Conservation (phyloP, 2,329 filamentous ascomycete genomes). For the Pleurostoma richardsiae region DNA sequence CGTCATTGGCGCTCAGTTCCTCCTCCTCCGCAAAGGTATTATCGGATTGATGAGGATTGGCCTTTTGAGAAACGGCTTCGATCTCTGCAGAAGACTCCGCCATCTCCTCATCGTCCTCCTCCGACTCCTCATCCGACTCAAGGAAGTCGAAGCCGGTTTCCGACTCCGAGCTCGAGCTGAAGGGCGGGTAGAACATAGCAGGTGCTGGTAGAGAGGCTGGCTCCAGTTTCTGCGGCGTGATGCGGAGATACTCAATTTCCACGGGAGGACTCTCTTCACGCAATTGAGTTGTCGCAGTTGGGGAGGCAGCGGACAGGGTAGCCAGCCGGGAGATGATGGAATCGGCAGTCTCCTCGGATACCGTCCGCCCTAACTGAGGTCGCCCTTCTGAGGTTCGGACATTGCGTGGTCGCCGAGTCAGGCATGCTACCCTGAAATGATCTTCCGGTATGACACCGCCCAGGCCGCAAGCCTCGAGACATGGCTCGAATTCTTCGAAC, state of each 20-base stretch:
- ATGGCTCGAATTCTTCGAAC: conserved; percentile 39
- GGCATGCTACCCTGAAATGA: conserved; percentile 54
- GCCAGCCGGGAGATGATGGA: conserved; percentile 35
- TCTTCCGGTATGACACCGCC: conserved; percentile 59
- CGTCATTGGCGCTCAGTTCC: conserved; percentile 34
- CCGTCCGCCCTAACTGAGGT: not conserved
- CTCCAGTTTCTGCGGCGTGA: conserved; percentile 34
- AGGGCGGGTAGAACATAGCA: conserved; percentile 43
- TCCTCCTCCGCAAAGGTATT: conserved; percentile 31
- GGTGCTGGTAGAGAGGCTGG: conserved; percentile 48
- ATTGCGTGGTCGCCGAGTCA: conserved; percentile 36
- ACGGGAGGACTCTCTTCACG: conserved; percentile 13
- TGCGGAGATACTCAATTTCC: conserved; percentile 40
- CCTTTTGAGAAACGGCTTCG: conserved; percentile 23
- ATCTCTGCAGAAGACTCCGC: conserved; percentile 15
- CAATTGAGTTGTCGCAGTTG: conserved; percentile 8
- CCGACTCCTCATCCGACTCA: conserved; percentile 17
- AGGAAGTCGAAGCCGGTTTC: conserved; percentile 6
- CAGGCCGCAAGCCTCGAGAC: conserved; percentile 53
- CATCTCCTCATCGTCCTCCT: conserved; percentile 23
- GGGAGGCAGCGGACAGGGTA: conserved; percentile 33
- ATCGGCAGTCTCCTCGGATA: conserved; percentile 27
- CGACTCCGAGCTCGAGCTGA: conserved; percentile 32
- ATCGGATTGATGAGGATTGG: conserved; percentile 31
- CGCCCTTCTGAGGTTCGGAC: conserved; percentile 1